phyloP scores from a whole-genome alignment of 2,329 filamentous ascomycete genomes.

The Alternaria sp. region DNA sequence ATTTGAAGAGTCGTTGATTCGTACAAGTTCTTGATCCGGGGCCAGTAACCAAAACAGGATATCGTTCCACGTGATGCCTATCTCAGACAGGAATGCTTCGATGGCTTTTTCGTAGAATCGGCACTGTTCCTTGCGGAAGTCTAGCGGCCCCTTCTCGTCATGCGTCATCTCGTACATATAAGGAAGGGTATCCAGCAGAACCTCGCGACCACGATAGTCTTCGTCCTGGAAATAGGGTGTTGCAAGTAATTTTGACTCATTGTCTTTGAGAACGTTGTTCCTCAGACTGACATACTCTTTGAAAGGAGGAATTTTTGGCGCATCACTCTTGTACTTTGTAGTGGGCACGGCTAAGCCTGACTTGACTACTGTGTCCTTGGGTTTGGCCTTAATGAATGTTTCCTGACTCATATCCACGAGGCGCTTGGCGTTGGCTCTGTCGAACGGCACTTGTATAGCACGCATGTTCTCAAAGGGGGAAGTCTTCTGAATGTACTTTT shows the following conservation, averaged over 20 bases:
- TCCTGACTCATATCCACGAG: conserved; percentile 21
- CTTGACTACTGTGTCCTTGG: conserved; percentile 12
- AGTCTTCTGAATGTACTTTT: conserved; percentile 21
- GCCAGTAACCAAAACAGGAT: conserved; percentile 51
- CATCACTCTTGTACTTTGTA: conserved; percentile 25
- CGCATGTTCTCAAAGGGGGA: conserved; percentile 35
- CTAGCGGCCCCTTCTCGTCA: conserved; percentile 30
- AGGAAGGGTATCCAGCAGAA: conserved; percentile 35
- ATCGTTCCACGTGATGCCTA: conserved; percentile 45
- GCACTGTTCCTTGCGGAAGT: conserved; percentile 45
- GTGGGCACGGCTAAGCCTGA: conserved; percentile 10
- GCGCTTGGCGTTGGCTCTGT: not conserved
- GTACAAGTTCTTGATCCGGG: conserved; percentile 14
- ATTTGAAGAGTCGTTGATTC: conserved; percentile 13
- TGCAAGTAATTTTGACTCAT: conserved; percentile 49
- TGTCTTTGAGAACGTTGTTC: conserved; percentile 51
- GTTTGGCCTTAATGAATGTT: conserved; percentile 17
- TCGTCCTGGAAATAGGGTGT: conserved; percentile 45
- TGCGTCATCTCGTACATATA: conserved; percentile 35
- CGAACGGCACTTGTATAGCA: conserved; percentile 18
- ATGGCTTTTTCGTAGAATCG: conserved; percentile 45
- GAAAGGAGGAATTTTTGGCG: conserved; percentile 44
- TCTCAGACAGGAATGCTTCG: conserved; percentile 43
- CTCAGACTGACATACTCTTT: conserved; percentile 52
- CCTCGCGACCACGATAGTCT: conserved; percentile 16